These are phyloP conservation scores for Mycosphaerelloides madeirae DNA, from an alignment of 2,329 filamentous ascomycete species.

Conservation along the genomic window DNA sequence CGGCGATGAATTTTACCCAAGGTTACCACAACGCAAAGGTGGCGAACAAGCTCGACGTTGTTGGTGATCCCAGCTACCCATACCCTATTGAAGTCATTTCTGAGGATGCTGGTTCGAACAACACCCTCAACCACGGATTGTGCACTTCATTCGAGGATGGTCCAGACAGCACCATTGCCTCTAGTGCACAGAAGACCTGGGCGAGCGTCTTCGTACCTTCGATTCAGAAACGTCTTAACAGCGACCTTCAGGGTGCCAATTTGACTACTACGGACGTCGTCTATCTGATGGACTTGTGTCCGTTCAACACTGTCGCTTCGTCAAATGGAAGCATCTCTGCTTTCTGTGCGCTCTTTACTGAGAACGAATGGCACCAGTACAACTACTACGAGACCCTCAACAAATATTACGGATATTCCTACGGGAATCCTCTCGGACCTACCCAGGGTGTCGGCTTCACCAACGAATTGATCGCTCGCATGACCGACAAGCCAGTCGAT, in stretches of 20 bases:
- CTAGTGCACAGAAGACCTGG: constrained; percentile 55
- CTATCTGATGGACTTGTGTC: constrained; percentile 81
- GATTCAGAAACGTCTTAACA: constrained; percentile 66
- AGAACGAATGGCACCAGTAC: constrained; percentile 74
- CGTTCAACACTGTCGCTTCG: constrained; percentile 73
- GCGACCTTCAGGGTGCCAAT: constrained; percentile 62
- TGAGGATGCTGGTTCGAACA: constrained; percentile 65
- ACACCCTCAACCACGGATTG: constrained; percentile 70
- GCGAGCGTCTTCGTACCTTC: constrained; percentile 58
- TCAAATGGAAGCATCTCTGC: constrained; percentile 53
- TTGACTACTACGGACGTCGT: constrained; percentile 60
- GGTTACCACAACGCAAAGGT: constrained; percentile 62
- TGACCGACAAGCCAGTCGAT: constrained; percentile 63
- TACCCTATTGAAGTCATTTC: constrained; percentile 63
- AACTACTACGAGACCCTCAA: constrained; percentile 74
- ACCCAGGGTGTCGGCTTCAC: constrained; percentile 83
- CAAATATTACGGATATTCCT: constrained; percentile 79
- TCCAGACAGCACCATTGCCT: constrained; percentile 45
- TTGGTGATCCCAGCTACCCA: constrained; percentile 42
- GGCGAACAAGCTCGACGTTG: constrained; percentile 35
- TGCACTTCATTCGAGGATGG: constrained; percentile 68
- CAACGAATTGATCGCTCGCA: constrained; percentile 78
- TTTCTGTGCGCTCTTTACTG: constrained; percentile 73
- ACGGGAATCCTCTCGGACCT: constrained; percentile 71
- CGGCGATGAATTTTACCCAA: constrained; percentile 68